Evolutionary conservation across 495 filamentous ascomycete genomes (phyloP).

Genomic region (Xylaria palmicola): DNA sequence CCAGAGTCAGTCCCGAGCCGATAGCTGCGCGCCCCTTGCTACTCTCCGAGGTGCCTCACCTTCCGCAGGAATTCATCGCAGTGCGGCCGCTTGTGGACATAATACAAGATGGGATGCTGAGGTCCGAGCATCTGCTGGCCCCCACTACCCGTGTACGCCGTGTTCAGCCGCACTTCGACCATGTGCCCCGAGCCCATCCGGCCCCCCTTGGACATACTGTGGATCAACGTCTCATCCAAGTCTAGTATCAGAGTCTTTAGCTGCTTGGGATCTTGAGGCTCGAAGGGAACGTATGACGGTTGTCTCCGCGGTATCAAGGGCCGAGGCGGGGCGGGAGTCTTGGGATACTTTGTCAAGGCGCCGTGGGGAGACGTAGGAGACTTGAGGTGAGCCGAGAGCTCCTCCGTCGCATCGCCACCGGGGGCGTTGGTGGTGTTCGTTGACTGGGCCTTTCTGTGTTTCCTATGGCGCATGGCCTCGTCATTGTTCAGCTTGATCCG

Average conservation of each 20-base stretch:
- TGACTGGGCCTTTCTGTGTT: constrained; percentile 53
- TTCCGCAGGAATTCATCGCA: constrained; percentile 97
- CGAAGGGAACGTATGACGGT: constrained; percentile 69
- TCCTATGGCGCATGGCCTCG: constrained; percentile 63
- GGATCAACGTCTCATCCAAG: constrained; percentile 94
- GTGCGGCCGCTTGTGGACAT: constrained; percentile 95
- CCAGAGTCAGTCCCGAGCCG: constrained; percentile 10
- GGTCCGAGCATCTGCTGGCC: constrained; percentile 68
- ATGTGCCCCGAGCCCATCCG: constrained; percentile 96
- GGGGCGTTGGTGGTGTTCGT: constrained; percentile 33
- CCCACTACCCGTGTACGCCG: constrained; percentile 59
- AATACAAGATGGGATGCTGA: constrained; percentile 96
- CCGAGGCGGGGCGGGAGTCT: constrained; percentile 80
- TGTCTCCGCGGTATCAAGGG: constrained; percentile 84
- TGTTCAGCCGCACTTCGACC: constrained; percentile 92
- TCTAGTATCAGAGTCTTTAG: constrained; percentile 95
- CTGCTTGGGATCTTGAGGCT: constrained; percentile 45
- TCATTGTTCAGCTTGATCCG: constrained; percentile 89
- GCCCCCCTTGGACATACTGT: constrained; percentile 94
- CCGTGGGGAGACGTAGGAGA: constrained; percentile 86
- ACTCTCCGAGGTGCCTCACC: constrained; percentile 40
- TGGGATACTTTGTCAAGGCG: constrained; percentile 83
- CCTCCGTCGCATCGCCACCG: constrained; percentile 26
- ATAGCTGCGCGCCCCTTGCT: neutral
- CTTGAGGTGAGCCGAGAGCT: constrained; percentile 63